Evolutionary conservation across 345 rosid species (phyloP), one percentile per base, ranked within the genome.

Genomic region (Eucalyptus polybractea): DNA sequence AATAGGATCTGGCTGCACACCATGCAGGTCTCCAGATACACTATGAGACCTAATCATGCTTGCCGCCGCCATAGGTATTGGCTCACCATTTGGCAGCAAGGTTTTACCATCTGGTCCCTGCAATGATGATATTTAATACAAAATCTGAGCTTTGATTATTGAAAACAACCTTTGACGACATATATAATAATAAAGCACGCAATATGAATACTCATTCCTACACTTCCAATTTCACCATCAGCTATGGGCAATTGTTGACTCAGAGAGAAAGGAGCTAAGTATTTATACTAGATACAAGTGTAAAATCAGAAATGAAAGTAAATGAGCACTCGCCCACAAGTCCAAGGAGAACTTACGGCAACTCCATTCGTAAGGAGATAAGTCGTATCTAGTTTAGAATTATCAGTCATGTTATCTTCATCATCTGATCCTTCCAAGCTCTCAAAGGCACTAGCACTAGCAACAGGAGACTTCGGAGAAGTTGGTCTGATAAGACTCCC

Each of bases 1-100:
- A 91, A 98, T 95, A 89, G 99, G 99, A 93, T 98, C 98, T 44
- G 99, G 99, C 92, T 95, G 99, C 92, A 98, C 99, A 54, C 99
- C 99, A 94, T 97, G 99, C 86, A 98, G 93, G 89, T 98, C 99
- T 47, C 99, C 99, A 72, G 99, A 94, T 24, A 96, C 95, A 90
- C 99, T 97, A 89, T 98, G 99, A 58, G 99, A 95, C 69, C 98
- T 96, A 91, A 98, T 97, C 97, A 97, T 95, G 90, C 93, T 95
- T 80, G 99, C 92, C 89, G 98, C 94, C 88, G 94, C 95, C 90
- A 93, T 58, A 80, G 95, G 81, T n/a, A 93, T 88, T 90, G 91
- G 94, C 88, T 95, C 99, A 88, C 93, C 97, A 91, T 92, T 76
- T 94, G 50, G 94, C 94, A 92, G 90, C 95, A 62, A 92, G 89